These are phyloP conservation scores for Blumeria graminis DNA, from an alignment of 2,329 filamentous ascomycete genomes.

Conservation along the genomic window DNA sequence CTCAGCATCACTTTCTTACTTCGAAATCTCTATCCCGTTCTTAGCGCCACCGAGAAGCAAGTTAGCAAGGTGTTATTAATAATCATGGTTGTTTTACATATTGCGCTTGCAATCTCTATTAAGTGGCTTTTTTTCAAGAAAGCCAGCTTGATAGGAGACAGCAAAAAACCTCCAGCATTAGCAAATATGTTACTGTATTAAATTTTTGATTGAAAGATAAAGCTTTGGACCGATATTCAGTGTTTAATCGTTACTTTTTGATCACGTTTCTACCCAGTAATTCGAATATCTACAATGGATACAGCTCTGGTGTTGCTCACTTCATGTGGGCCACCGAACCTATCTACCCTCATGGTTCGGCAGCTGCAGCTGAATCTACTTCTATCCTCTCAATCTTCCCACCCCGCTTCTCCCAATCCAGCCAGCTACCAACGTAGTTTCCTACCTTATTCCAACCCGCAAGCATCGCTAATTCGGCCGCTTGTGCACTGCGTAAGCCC, in stretches of 20 bases:
- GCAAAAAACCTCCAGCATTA: background rate
- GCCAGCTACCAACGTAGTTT: conserved; percentile 53
- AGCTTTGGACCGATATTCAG: too few species aligned
- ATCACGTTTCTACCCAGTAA: too few species aligned
- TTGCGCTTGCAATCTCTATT: conserved; percentile 77
- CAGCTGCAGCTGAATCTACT: too few species aligned
- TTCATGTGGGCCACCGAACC: too few species aligned
- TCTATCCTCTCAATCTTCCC: conserved; percentile 19
- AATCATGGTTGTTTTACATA: conserved; percentile 62
- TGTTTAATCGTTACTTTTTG: too few species aligned
- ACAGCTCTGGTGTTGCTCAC: too few species aligned
- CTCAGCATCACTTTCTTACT: conserved; percentile 65
- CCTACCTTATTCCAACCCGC: conserved; percentile 50
- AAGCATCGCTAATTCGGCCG: conserved; percentile 51
- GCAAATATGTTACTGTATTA: background rate
- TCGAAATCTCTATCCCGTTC: conserved; percentile 70
- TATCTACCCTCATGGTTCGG: too few species aligned
- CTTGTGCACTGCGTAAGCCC: conserved; percentile 57
- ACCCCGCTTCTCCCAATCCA: conserved; percentile 58
- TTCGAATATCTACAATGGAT: too few species aligned
- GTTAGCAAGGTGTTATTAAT: conserved; percentile 73
- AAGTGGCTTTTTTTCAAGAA: conserved; percentile 72
- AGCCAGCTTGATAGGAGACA: background rate
- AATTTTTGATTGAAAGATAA: too few species aligned
- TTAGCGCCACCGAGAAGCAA: conserved; percentile 80